Conservation (phyloP, 2,329 filamentous ascomycete species). For the Pseudonectria foliicola region DNA sequence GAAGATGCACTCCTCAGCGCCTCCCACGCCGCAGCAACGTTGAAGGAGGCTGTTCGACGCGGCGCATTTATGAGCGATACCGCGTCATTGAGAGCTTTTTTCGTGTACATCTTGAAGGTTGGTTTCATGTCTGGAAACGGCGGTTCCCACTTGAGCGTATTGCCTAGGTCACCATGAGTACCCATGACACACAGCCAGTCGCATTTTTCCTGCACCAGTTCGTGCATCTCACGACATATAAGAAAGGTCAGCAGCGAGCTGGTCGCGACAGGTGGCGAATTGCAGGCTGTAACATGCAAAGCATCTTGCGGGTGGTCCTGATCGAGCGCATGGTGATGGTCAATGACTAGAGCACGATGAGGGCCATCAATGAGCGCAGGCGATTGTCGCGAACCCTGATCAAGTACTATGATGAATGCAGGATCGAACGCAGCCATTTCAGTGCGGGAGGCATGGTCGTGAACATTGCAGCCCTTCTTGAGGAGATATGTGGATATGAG, state of each 20-base stretch:
- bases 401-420: conserved; percentile 55
- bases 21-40: conserved; percentile 54
- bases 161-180: conserved; percentile 61
- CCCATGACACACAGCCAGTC: conserved; percentile 59
- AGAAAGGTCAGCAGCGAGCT: conserved; percentile 57
- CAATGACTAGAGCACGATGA: conserved; percentile 52
- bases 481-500: conserved; percentile 53
- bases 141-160: conserved; percentile 55
- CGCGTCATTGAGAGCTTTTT: conserved; percentile 55
- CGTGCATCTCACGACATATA: conserved; percentile 52
- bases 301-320: conserved; percentile 50
- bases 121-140: conserved; percentile 60
- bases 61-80: conserved; percentile 60
- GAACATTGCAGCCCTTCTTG: conserved; percentile 51
- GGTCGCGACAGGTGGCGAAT: conserved; percentile 59
- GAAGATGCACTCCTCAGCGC: conserved; percentile 44
- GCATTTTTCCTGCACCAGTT: conserved; percentile 39
- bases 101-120: conserved; percentile 53
- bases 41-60: conserved; percentile 52
- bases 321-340: conserved; percentile 52
- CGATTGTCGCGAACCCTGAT: conserved; percentile 54
- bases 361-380: conserved; percentile 44
- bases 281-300: conserved; percentile 53
- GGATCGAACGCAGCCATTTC: conserved; percentile 45
- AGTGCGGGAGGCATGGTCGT: conserved; percentile 44